Evolutionary conservation across 2,329 filamentous ascomycete species (phyloP), one percentile per base, ranked within the genome.

Genomic region (Ceratocystis eucalypticola): DNA sequence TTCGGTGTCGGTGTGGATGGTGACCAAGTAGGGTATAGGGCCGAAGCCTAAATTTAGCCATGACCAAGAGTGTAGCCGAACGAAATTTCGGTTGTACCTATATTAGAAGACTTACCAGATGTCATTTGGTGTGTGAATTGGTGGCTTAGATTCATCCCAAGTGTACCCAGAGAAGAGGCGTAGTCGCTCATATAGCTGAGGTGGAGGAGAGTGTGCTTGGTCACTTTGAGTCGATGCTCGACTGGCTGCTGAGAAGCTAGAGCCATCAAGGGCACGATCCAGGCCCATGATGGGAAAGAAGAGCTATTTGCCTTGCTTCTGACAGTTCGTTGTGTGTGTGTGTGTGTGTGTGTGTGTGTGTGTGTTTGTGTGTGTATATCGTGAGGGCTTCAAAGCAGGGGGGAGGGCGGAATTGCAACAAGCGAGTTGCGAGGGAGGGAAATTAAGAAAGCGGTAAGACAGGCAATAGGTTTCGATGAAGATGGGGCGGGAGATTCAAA

Each of bases 71-170:
- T 41, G 37, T 15, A 41, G 37, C 37, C 37, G 37, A 41, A 5
- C 37, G 37, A 41, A 41, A 15, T 10, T 3, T 59, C 5, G 3
- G 55, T 1, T 5, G 20, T n/a, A 12, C 6, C 8, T 37, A n/a
- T 10, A 20, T 59, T n/a, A 6, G 50, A 30, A 37, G n/a, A 33
- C 76, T 71, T 78, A 85, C 91, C 92, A 97, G 78, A 92, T 91
- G 74, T 95, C 91, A 76, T 96, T 96, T 71, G 86, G 90, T 63
- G 83, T 82, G 72, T 86, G 84, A 66, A 82, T 78, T 10, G 83
- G 83, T 30, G 75, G 75, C 67, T 72, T 74, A 15, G 82, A 80
- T 70, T 89, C 87, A 74, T 91, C 87, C 88, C 88, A 92, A 5
- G 82, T 84, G 73, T 90, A 91, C 65, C 88, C 88, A 59, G 86